Percentiles rank a stretch among this genome's conserved stretches.
Evolutionary conservation across 805 yeast species (phyloP).

Genomic region (Lachancea fermentati): DNA sequence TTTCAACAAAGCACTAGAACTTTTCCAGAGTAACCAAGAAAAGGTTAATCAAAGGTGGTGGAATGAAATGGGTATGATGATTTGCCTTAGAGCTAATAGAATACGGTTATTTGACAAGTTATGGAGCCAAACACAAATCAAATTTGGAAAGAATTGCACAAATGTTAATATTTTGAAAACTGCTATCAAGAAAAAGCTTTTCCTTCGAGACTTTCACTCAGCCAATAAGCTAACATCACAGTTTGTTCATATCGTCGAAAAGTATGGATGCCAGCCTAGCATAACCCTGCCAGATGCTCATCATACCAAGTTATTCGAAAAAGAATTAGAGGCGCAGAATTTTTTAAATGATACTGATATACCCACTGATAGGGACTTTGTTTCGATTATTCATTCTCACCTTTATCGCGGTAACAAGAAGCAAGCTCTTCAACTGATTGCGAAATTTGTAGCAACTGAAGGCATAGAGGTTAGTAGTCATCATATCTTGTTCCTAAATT

Average conservation of each 20-base stretch:
- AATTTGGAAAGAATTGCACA: conserved; percentile 30
- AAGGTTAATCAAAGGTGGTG: conserved; percentile 46
- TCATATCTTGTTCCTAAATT: conserved; percentile 17
- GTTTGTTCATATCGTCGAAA: conserved; percentile 23
- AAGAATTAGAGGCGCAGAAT: conserved; percentile 28
- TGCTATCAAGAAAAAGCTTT: conserved; percentile 33
- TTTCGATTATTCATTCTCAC: conserved; percentile 24
- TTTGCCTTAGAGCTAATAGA: conserved; percentile 33
- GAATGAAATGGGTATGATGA: conserved; percentile 44
- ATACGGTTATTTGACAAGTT: conserved; percentile 35
- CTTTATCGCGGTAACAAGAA: conserved; percentile 14
- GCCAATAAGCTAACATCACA: conserved; percentile 33
- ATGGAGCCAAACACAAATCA: conserved; percentile 25
- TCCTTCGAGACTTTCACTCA: conserved; percentile 20
- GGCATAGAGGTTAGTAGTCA: conserved; percentile 15
- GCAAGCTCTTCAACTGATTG: conserved; percentile 19
- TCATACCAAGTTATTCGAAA: conserved; percentile 13
- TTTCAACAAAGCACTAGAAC: conserved; percentile 33
- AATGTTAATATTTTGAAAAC: conserved; percentile 34
- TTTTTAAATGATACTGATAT: conserved; percentile 27
- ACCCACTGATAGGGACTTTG: conserved; percentile 24
- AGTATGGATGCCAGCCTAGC: conserved; percentile 22
- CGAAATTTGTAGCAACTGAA: conserved; percentile 21
- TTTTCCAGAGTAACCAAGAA: conserved; percentile 33
- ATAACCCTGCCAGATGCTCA: too few relatives aligned